phyloP scores from a whole-genome alignment of 2,329 filamentous ascomycete species.

The Colletotrichum magnum region DNA sequence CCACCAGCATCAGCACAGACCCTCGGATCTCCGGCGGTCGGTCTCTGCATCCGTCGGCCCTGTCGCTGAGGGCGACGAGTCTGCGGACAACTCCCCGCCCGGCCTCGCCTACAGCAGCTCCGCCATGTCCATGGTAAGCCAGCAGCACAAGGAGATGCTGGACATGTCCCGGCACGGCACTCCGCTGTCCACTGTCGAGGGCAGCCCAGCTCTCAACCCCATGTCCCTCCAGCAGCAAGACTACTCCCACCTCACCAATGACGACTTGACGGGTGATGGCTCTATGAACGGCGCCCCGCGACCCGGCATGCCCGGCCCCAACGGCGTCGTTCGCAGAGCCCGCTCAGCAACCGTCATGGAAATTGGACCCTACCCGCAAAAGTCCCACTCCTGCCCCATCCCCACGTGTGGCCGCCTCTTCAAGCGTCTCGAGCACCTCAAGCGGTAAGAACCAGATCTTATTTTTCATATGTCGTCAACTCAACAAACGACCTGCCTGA shows the following conservation, averaged over 20 bases:
- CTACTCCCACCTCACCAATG: conserved; percentile 73
- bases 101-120: conserved; percentile 81
- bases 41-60: conserved; percentile 90
- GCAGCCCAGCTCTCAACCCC: conserved; percentile 81
- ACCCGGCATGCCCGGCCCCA: conserved; percentile 78
- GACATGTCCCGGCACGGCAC: conserved; percentile 92
- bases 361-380: conserved; percentile 94
- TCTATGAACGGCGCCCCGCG: conserved; percentile 70
- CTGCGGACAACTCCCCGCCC: conserved; percentile 83
- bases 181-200: conserved; percentile 87
- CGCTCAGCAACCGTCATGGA: conserved; percentile 97
- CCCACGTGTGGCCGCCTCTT: conserved; percentile 97
- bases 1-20: conserved; percentile 69
- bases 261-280: conserved; percentile 72
- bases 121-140: conserved; percentile 71
- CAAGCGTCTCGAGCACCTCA: conserved; percentile 99
- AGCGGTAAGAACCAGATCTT: conserved; percentile 80
- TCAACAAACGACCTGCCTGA: conserved; percentile 53
- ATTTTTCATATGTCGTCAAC: conserved; percentile 54
- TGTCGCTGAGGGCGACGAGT: conserved; percentile 84
- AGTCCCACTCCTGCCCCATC: conserved; percentile 99
- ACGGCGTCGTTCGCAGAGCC: conserved; percentile 87
- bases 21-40: conserved; percentile 91
- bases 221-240: conserved; percentile 79
- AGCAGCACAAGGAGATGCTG: conserved; percentile 84